phyloP scores from a whole-genome alignment of 257 asterid genomes.

The Nicotiana tabacum region DNA sequence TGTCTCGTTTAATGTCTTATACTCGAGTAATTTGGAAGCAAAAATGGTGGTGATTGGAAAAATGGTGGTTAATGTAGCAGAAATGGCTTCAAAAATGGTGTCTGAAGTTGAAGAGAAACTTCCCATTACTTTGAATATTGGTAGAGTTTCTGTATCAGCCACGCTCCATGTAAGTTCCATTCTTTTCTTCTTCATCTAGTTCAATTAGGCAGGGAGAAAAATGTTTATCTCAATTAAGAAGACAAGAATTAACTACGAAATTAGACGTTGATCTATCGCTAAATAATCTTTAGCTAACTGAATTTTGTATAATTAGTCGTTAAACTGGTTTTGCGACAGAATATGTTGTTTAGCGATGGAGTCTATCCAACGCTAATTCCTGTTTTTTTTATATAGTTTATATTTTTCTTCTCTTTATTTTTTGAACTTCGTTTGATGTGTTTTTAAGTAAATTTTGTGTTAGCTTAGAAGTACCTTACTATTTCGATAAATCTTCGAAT shows the following conservation, averaged over 20 bases:
- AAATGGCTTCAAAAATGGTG: slow-evolving; percentile 38
- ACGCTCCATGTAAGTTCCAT: slow-evolving; percentile 43
- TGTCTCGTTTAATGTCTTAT: slow-evolving; percentile 31
- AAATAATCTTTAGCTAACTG: no score
- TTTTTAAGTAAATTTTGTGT: no score
- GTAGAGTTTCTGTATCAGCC: slow-evolving; percentile 34
- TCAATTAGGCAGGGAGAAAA: not conserved
- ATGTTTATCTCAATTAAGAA: not conserved
- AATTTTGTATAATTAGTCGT: no score
- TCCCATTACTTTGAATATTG: slow-evolving; percentile 40
- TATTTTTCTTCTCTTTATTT: no score
- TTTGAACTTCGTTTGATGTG: no score
- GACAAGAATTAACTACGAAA: no score
- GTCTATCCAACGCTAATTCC: no score
- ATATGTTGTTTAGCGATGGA: no score
- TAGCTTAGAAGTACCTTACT: not conserved
- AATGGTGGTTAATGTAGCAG: slow-evolving; percentile 45
- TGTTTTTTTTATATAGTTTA: no score
- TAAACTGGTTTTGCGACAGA: no score
- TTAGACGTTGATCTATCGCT: no score
- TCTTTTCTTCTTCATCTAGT: not conserved
- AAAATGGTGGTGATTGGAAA: slow-evolving; percentile 54
- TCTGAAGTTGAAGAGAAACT: slow-evolving; percentile 36
- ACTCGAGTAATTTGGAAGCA: slow-evolving; percentile 36
- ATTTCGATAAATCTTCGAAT: not conserved